Base-by-base conservation (phyloP, 805 yeast species). In the Lachancea nothofagi region DNA sequence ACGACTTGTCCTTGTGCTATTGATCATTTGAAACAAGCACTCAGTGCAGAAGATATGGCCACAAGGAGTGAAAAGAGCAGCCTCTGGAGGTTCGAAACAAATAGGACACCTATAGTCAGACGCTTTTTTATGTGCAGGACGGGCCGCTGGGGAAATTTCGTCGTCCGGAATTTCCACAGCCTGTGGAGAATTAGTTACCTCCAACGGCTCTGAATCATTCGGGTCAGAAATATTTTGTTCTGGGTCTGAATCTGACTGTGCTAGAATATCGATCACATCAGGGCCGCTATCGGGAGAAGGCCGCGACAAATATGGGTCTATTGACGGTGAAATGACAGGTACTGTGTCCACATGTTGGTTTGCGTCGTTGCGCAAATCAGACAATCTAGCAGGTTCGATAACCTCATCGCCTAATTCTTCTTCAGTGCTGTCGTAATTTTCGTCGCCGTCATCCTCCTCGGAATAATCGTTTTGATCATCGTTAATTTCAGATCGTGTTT, bases 11-110 rank as follows among this genome's bases (percentile, higher is more conserved):
- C 64, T 70, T 27, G 75, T 75, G 49, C 65, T 67, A 9, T 74
- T 71, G 24, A 73, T 69, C 55, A 71, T 71, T 44, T 65, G 61
- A 44, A 71, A 76, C 4, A 73, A 61, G 51, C 82, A 77, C 20
- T 69, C 70, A 5, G 69, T 62, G 49, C 83, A 77, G 48, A 70
- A 76, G 2, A 72, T 59, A 53, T 77, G 83, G 0, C 83, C 83
- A 57, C 83, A 77, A 0, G 74, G 71, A 3, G 76, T 64, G 13
- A 71, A 70, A 22, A 69, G 65, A 2, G 79, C 70, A 5, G 61
- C 49, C 12, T 62, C 68, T 2, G 78, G 76, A 4, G 70, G 65
- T 7, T 75, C 81, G 51, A 77, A 69, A 39, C 83, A 77, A 15
- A 77, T 71, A 0, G 79, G 77, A 51, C 83, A 76, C 23, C 55